Percentiles rank a stretch among this genome's conserved stretches.
Conservation (phyloP, 1,139 yeast species). For the Petasospora rhodanensis region DNA sequence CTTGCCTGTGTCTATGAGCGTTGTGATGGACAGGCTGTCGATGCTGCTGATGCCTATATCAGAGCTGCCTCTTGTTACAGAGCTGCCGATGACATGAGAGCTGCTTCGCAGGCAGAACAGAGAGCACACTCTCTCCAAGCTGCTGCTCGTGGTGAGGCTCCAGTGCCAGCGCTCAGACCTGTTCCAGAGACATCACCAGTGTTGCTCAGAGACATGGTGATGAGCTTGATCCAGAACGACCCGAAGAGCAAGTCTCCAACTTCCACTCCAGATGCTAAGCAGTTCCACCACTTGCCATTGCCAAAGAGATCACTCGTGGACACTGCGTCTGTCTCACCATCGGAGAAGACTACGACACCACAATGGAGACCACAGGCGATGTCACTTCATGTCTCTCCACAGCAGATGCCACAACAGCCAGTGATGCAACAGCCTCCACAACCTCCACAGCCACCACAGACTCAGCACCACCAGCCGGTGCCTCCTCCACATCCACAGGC, state of each 20-base stretch:
- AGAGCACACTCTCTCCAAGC: conserved; percentile 39
- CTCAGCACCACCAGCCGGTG: conserved; percentile 2
- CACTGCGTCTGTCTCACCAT: conserved; percentile 13
- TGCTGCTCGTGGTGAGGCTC: conserved; percentile 41
- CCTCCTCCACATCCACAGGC: conserved; percentile 5
- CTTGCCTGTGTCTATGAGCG: conserved; percentile 59
- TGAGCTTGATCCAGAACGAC: conserved; percentile 9
- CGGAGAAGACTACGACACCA: conserved; percentile 9
- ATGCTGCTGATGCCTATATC: conserved; percentile 56
- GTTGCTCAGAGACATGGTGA: conserved; percentile 43
- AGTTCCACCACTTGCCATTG: conserved; percentile 24
- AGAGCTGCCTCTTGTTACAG: conserved; percentile 49
- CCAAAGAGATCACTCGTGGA: conserved; percentile 21
- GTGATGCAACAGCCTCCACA: conserved; percentile 3
- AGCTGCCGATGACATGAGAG: conserved; percentile 42
- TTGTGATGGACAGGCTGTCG: conserved; percentile 54
- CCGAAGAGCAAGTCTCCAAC: conserved; percentile 1
- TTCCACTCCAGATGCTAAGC: conserved; percentile 4
- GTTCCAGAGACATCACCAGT: conserved; percentile 48
- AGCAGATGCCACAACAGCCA: conserved; percentile 5
- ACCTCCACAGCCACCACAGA: conserved; percentile 6
- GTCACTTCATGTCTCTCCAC: conserved; percentile 4
- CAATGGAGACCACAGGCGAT: conserved; percentile 7
- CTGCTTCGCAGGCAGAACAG: conserved; percentile 39
- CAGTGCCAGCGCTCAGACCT: conserved; percentile 41